Evolutionary conservation across 345 rosid genomes (phyloP), one percentile per base, ranked within the genome.

Genomic region (Euphorbia tirucalli): DNA sequence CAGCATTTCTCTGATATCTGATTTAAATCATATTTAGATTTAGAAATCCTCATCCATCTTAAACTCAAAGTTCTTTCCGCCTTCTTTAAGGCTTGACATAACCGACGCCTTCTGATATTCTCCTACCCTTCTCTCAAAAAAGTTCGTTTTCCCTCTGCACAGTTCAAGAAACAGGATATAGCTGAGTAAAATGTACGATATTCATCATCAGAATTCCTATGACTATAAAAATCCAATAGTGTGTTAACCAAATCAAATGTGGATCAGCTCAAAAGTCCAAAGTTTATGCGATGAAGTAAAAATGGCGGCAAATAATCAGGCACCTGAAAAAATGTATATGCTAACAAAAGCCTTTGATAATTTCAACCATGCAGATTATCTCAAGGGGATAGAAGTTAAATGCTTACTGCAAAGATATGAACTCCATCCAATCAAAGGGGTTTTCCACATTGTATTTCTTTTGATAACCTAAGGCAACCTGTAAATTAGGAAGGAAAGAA

Each of bases 371-470:
- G 19, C 28, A 28, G n/a, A 13, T 31, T 44, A 52, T 1, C 39
- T 62, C 10, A 49, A 44, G 69, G 55, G 44, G 65, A 46, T 41
- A 9, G 55, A n/a, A 14, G 58, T 11, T 61, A 0, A 24, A 61
- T 74, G 84, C 97, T 93, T 78, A 89, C 95, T 87, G 96, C 79
- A 92, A 81, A 70, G 95, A 94, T 81, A 94, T 94, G 78, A 92
- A 87, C 64, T 90, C 98, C 98, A 94, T 94, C 98, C 97, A 94
- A 65, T 92, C 96, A 71, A 92, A 94, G 14, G 96, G 98, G 77
- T 94, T 94, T 70, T 89, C 90, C 54, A 78, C 82, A 19, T 83
- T 77, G 85, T 90, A 92, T 68, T 80, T 92, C 81, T 67, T 86
- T 64, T 83, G 83, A 73, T 72, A 87, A 61, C 93, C 93, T 71